These are phyloP conservation scores for Penicillium pancosmium DNA, from an alignment of 495 filamentous ascomycete species.

Conservation along the genomic window DNA sequence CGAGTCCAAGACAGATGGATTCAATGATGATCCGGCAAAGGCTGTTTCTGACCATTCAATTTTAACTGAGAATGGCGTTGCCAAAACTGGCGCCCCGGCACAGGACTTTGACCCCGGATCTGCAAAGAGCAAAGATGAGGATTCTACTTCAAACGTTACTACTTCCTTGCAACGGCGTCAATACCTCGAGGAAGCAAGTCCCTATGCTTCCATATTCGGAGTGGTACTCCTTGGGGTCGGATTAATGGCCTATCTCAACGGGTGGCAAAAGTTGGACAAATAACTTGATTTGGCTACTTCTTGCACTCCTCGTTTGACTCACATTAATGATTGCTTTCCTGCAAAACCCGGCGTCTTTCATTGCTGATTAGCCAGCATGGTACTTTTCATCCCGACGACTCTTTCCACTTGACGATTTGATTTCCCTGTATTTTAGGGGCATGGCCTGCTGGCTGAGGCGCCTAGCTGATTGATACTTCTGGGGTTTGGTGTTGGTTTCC, in stretches of 20 bases:
- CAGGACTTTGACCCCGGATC: constrained; percentile 29
- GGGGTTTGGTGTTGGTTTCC: constrained; percentile 21
- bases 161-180: constrained; percentile 41
- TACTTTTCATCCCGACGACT: constrained; percentile 14
- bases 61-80: constrained; percentile 13
- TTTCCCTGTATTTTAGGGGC: constrained; percentile 22
- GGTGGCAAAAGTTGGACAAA: constrained; percentile 73
- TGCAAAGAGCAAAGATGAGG: constrained; percentile 37
- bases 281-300: constrained; percentile 32
- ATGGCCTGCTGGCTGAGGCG: constrained; percentile 8
- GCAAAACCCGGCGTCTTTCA: constrained; percentile 21
- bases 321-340: constrained; percentile 21
- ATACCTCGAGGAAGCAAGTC: constrained; percentile 66
- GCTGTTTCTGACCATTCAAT: constrained; percentile 2
- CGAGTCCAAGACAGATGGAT: constrained; percentile 9
- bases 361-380: constrained; percentile 18
- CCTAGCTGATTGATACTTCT: constrained; percentile 18
- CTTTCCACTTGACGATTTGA: constrained; percentile 26
- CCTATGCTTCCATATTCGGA: constrained; percentile 84
- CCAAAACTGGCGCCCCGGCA: constrained; percentile 20
- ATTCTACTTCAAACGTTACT: constrained; percentile 44
- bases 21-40: constrained; percentile 10
- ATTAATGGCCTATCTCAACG: constrained; percentile 93
- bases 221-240: constrained; percentile 89
- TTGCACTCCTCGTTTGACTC: constrained; percentile 9